These are phyloP conservation scores for Coprinopsis cinerea DNA, from an alignment of 768 basidiomycete genomes.

Conservation along the genomic window DNA sequence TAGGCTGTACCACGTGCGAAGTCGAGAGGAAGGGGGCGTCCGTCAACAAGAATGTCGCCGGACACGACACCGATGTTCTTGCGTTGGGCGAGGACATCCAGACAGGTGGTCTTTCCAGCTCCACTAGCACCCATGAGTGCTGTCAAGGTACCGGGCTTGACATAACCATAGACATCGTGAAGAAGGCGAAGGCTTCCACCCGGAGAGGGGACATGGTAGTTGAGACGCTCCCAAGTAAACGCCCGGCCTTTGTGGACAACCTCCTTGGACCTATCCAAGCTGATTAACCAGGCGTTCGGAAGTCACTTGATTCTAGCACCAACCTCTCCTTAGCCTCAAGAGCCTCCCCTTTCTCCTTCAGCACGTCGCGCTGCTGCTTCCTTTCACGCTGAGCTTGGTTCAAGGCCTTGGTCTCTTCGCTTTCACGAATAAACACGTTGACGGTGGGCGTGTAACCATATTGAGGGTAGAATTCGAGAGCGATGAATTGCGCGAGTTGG, in stretches of 20 bases:
- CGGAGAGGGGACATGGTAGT: slow-evolving; percentile 69
- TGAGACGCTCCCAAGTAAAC: slow-evolving; percentile 80
- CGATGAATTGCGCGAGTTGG: slow-evolving; percentile 57
- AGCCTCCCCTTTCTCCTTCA: slow-evolving; percentile 16
- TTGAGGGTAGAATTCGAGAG: slow-evolving; percentile 60
- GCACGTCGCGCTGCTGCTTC: slow-evolving; percentile 35
- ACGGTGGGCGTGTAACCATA: slow-evolving; percentile 44
- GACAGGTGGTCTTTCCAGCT: slow-evolving; percentile 69
- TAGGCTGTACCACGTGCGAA: slow-evolving; percentile 70
- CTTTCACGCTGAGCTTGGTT: slow-evolving; percentile 49
- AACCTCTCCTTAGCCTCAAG: slow-evolving; percentile 5
- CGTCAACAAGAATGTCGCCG: slow-evolving; percentile 63
- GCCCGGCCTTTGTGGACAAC: slow-evolving; percentile 34
- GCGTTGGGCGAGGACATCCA: slow-evolving; percentile 67
- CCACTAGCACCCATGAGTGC: slow-evolving; percentile 87
- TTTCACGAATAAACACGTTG: slow-evolving; percentile 58
- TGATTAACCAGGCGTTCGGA: no score
- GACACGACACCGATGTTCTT: slow-evolving; percentile 64
- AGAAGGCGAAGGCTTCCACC: slow-evolving; percentile 57
- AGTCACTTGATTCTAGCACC: no score
- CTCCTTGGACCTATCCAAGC: slow-evolving; percentile 1
- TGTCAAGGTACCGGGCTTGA: slow-evolving; percentile 82
- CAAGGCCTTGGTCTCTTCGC: slow-evolving; percentile 43
- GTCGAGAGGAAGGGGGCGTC: slow-evolving; percentile 50
- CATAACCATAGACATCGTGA: slow-evolving; percentile 73